Base-by-base conservation (phyloP, 139 green algal genomes). In the Auxenochlorella pyrenoidosa region DNA sequence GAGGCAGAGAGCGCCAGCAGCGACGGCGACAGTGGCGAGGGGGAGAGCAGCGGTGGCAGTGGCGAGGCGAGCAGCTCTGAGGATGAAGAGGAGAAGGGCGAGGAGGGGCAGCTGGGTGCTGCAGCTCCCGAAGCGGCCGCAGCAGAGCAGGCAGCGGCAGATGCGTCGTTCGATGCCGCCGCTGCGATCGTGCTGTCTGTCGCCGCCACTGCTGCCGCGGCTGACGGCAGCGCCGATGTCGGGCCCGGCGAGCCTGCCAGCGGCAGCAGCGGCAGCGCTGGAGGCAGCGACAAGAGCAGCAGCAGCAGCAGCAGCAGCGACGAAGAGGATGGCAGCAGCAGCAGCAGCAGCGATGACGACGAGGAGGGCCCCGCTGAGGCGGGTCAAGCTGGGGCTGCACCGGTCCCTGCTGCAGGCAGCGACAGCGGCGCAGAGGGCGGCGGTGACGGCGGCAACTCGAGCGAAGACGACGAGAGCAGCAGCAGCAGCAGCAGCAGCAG, bases 1-100 rank as follows among this genome's bases (percentile, higher is more conserved):
- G 32, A 63, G 1, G 76, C 65, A 22, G 76, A 82, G 32, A 82
- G 76, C 76, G 68, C 44, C 76, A 63, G 79, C 38, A 44, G 26
- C 36, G 75, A 36, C 79, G 59, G 58, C 58, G 40, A 58, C 58
- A 75, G 47, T 21, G 51, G 36, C 10, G 77, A 71, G 10, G 77
- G 10, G 47, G 47, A 54, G 47, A 83, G 34, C n/a, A 83, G 47
- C 76, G 44, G 47, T 32, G 32, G 58, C 79, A 75, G 79, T 30
- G 58, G 44, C 6, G 79, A 75, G 38, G 79, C 59, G 59, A 22
- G 32, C 0, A 26, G 28, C 66, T 43, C 34, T 3, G n/a, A 0
- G 34, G 34, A 26, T 47, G 70, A 36, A 30, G 78, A 73, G 34
- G 36, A 84, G 75, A 44, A 43, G 26, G 43, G 13, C 4, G 75